These are phyloP conservation scores for Trametes polyzona DNA, from an alignment of 1,284 basidiomycete species.

Conservation along the genomic window DNA sequence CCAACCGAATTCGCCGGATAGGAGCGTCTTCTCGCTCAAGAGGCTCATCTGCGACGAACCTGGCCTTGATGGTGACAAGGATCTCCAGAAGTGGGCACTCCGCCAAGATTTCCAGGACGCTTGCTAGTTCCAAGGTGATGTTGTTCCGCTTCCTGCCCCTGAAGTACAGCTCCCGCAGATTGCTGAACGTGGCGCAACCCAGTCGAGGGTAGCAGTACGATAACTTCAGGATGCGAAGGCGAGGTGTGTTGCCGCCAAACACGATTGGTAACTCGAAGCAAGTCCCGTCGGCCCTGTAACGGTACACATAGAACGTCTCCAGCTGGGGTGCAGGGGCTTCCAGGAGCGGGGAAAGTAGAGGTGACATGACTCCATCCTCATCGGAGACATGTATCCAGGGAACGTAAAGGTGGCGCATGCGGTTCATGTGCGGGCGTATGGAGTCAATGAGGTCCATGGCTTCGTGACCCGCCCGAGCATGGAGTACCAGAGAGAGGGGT, in stretches of 20 bases:
- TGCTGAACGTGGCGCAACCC: conserved; percentile 24
- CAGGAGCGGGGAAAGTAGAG: conserved; percentile 29
- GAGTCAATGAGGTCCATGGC: conserved; percentile 29
- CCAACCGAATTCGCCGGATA: conserved; percentile 26
- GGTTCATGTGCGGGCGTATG: conserved; percentile 29
- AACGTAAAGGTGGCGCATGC: conserved; percentile 33
- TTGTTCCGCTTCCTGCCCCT: conserved; percentile 33
- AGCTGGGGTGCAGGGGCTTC: conserved; percentile 30
- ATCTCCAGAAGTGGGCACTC: conserved; percentile 31
- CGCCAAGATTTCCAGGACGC: conserved; percentile 33
- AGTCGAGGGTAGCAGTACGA: conserved; percentile 30
- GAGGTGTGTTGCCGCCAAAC: conserved; percentile 33
- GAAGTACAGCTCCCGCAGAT: conserved; percentile 31
- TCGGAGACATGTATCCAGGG: conserved; percentile 31
- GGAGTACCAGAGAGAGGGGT: conserved; percentile 32
- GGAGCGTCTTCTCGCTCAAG: conserved; percentile 28
- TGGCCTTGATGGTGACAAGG: conserved; percentile 31
- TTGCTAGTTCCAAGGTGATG: conserved; percentile 29
- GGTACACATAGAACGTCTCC: conserved; percentile 33
- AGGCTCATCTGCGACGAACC: conserved; percentile 20
- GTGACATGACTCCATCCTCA: conserved; percentile 27
- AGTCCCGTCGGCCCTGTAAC: conserved; percentile 24
- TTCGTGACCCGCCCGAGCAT: conserved; percentile 19
- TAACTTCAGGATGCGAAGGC: conserved; percentile 30
- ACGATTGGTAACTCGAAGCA: conserved; percentile 31